Evolutionary conservation across 768 basidiomycete species (phyloP), one percentile per base, ranked within the genome.

Genomic region (Kwoniella europaea): DNA sequence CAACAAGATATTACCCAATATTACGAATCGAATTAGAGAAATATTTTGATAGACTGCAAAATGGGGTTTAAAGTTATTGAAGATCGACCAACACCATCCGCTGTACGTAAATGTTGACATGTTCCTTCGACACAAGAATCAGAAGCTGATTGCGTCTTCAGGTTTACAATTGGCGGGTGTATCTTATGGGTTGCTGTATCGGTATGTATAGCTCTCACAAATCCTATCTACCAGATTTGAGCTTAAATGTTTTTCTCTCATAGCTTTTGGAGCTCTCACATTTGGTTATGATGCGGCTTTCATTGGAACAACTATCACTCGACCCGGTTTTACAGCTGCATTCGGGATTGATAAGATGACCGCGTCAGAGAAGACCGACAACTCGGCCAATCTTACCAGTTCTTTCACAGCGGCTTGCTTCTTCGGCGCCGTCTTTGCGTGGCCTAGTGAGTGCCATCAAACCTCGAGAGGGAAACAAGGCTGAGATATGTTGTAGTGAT

Each of bases 371-470:
- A 74, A 85, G 57, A 80, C 84, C 27, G 64, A 79, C 27, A 82
- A 85, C 57, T 85, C 84, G 4, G 84, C 86, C 10, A 87, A 87
- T 70, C 85, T 87, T 44, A 86, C 87, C 18, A 86, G 86, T 10
- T 75, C 84, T 10, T 87, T 85, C 75, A 86, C 87, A 68, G 87
- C 85, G 10, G 86, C 46, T 82, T 82, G 72, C 84, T 88, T 77
- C 80, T 77, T 79, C 58, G 77, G 77, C n/a, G 73, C 75, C 16
- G 52, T 74, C 43, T 67, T 67, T 52, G 65, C 65, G n/a, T 78
- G 77, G 73, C 73, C 72, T 22, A 60, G 59, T 60, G 24, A 60
- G 59, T 60, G 12, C 59, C 18, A 20, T 16, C 9, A n/a, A 42
- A 50, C 46, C 46, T 18, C 18, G n/a, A 43, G 13, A 6, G 12